Conservation (phyloP, 164 flowering plant species). For the Aristolochia contorta region DNA sequence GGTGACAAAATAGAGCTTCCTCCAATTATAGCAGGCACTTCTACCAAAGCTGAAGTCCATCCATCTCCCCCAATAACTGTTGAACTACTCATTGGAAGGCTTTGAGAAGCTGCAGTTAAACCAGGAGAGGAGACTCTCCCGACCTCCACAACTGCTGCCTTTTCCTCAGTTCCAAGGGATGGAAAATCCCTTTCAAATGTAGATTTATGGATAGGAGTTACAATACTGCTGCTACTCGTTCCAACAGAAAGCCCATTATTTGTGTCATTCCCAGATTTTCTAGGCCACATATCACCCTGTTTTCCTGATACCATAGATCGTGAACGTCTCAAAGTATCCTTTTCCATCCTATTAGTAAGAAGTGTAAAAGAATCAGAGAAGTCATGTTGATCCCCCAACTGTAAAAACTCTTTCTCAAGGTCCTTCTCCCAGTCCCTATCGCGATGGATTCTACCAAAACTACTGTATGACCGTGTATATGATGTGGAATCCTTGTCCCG, state of each 20-base stretch:
- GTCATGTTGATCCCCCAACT: constrained; percentile 28
- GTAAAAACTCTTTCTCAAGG: constrained; percentile 31
- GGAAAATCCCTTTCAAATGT: constrained; percentile 61
- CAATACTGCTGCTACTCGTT: constrained; percentile 9
- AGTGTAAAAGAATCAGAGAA: constrained; percentile 28
- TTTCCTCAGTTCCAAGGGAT: constrained; percentile 63
- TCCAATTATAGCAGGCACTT: constrained; percentile 53
- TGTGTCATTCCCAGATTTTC: constrained; percentile 19
- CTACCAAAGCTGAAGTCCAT: constrained; percentile 84
- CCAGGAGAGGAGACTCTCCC: constrained; percentile 67
- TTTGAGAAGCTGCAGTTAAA: constrained; percentile 40
- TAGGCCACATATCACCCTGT: constrained; percentile 34
- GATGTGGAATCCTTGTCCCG: constrained; percentile 23
- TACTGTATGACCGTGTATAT: constrained; percentile 42
- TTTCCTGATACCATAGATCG: constrained; percentile 52
- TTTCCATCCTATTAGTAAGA: constrained; percentile 29
- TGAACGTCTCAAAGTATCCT: constrained; percentile 45
- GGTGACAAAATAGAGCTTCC: constrained; percentile 24
- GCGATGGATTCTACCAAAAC: constrained; percentile 59
- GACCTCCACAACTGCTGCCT: constrained; percentile 39
- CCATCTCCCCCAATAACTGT: constrained; percentile 59
- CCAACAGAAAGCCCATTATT: constrained; percentile 24
- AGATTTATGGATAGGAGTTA: constrained; percentile 32
- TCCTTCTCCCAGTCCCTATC: constrained; percentile 57
- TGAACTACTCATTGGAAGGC: constrained; percentile 50